Evolutionary conservation across 495 filamentous ascomycete genomes (phyloP), one percentile per base, ranked within the genome.

Genomic region (Penicillium pancosmium): DNA sequence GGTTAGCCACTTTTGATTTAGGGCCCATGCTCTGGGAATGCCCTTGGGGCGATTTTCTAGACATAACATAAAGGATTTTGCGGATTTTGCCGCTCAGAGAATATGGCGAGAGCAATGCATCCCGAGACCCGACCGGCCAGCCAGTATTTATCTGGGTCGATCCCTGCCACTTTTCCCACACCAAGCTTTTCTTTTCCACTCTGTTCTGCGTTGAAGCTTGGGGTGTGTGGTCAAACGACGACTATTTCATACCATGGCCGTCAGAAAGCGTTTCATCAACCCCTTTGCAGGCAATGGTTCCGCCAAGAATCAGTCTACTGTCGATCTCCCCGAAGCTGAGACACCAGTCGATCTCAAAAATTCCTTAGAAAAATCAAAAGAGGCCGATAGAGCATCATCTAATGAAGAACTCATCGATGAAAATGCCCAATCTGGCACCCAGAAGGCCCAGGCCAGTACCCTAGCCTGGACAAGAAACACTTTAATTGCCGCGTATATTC

Each of bases 401-500:
- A 41, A 43, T 19, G 51, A 54, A 2, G 33, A 54, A 13, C 33
- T 55, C 9, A 31, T 60, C 33, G 51, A 60, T 33, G 51, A 60
- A 25, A 60, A 54, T 27, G 50, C 57, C 0, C 51, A 60, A 43
- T 35, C 41, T 13, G 57, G 41, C 43, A 60, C 57, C 3, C 57
- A 60, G 19, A 60, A 54, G 33, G 57, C 57, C 1, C 51, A 59
- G 31, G 57, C 57, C 15, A 54, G 50, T 19, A 67, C 70, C 3
- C 41, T 54, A 23, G 57, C 57, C 12, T 73, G 70, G 70, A 64
- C 63, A 23, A 68, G 52, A 44, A 55, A 25, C 12, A 53, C 65
- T 8, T 54, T 73, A 15, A 57, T 67, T 41, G 56, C 63, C 7
- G 66, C 65, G 9, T 73, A 68, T 55, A 33, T 69, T 35, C 64